Base-by-base conservation (phyloP, 352 stramenopile species). In the Blastocystis sp. region DNA sequence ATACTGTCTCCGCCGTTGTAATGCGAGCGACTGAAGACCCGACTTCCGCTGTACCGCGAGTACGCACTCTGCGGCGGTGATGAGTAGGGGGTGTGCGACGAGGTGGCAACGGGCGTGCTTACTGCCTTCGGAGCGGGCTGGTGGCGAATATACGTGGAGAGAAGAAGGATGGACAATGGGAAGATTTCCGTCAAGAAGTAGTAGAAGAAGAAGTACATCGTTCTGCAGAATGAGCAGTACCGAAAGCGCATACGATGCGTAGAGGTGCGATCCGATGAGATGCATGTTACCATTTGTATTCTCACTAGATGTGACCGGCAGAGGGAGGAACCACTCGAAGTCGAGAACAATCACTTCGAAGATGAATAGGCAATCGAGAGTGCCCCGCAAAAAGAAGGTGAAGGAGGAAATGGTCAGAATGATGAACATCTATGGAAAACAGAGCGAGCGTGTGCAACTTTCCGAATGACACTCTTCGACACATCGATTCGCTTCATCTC, bases 191-290 rank as follows among this genome's bases (percentile, higher is more conserved):
- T 23, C 7, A 79, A 19, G 45, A 79, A 79, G 43, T 79, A 79
- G 56, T 62, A 79, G 69, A 79, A 79, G 41, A 79, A 79, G 43
- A 79, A 79, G 43, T 79, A 79, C 69, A 79, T 79, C 11, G 69
- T 38, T 4, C 69, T 79, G 62, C 11, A 21, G 21, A 11, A 45
- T 62, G 56, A 61, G 28, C 5, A 28, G 11, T 4, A 38, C 62
- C 4, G 28, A 17, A 17, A 23, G 62, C 34, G 14, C 9, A 19
- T 62, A 79, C 69, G 69, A 79, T 28, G 69, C 69, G 52, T 79
- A 79, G 2, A 79, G 41, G 40, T 79, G 69, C 40, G 69, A 79
- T 10, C 69, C 69, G 62, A 79, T 79, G 2, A 79, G 9, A 34
- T 79, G 69, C 69, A 79, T 79, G 69, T 19, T 79, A 2, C 69